phyloP scores from a whole-genome alignment of 306 rosid species.

The Begonia masoniana region DNA sequence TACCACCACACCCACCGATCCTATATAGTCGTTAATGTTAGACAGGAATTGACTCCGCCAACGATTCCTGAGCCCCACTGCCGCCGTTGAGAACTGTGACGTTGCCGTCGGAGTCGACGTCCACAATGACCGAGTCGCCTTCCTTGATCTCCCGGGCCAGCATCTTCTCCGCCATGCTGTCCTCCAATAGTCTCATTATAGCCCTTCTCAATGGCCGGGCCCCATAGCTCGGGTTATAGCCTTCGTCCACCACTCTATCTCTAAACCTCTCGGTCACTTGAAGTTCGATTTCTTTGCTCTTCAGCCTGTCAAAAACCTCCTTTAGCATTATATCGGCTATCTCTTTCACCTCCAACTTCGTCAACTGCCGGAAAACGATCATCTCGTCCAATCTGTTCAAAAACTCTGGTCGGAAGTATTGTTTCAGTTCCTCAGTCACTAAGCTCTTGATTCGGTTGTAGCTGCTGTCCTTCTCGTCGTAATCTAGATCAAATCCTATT shows the following conservation, averaged over 20 bases:
- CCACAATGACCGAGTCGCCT: slow-evolving; percentile 58
- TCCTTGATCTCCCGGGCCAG: slow-evolving; percentile 45
- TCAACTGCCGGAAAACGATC: slow-evolving; percentile 71
- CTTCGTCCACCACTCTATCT: slow-evolving; percentile 46
- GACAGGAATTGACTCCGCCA: slow-evolving; percentile 39
- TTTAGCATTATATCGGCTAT: slow-evolving; percentile 48
- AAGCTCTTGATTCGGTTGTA: slow-evolving; percentile 61
- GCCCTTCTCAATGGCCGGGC: slow-evolving; percentile 80
- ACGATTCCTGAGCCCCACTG: neutral
- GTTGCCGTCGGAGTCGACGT: slow-evolving; percentile 57
- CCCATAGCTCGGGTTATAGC: slow-evolving; percentile 60
- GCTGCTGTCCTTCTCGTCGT: slow-evolving; percentile 43
- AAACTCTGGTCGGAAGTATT: slow-evolving; percentile 86
- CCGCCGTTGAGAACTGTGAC: neutral
- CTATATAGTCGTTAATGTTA: neutral
- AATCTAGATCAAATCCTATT: neutral
- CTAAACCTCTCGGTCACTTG: slow-evolving; percentile 64
- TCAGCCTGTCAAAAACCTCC: slow-evolving; percentile 57
- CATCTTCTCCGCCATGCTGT: slow-evolving; percentile 61
- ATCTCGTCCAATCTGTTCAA: slow-evolving; percentile 90
- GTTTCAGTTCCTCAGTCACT: slow-evolving; percentile 69
- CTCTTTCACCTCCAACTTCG: slow-evolving; percentile 64
- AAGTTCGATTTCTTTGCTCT: slow-evolving; percentile 38
- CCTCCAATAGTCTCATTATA: slow-evolving; percentile 49
- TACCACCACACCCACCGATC: no score